Base-by-base conservation (phyloP, 306 rosid species). In the Amphicarpaea edgeworthii region DNA sequence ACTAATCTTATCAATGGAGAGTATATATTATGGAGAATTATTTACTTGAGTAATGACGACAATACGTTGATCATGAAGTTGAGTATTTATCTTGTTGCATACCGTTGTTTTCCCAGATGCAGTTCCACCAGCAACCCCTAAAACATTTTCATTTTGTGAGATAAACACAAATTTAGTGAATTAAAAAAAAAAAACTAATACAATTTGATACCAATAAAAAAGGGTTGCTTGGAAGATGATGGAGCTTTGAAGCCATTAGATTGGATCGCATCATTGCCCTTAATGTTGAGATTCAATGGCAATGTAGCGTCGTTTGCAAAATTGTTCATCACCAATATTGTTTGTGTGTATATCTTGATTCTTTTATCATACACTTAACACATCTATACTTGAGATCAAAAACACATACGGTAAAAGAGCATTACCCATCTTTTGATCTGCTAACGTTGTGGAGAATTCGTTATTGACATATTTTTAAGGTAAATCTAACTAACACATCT, bases 61-160 rank as follows among this genome's bases (percentile, higher is more conserved):
- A 28, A 90, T 87, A 9, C 97, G 97, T 63, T 86, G 98, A 75
- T 93, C 97, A 63, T 77, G 97, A 77, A 93, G 91, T 55, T 90
- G 97, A 37, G 77, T 89, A 50, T 83, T 90, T 75, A 93, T 93
- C 90, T 85, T 71, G 83, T 93, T 88, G 66, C 98, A 90, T 21
- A 93, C 98, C 0, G 91, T 89, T 16, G 93, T 93, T 86, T 93
- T 93, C 5, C 98, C 98, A 81, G 98, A 93, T 40, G 98, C 93
- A 26, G 98, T 92, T 77, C 98, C 98, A 42, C 98, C 98, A 82
- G 93, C 87, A 86, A 93, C 98, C 65, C 98, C 98, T 93, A 76
- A 47, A 71, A 77, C 1, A 1, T 7, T 3, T 20, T 46, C 12
- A 53, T 6, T 55, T 14, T 2, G 0, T 51, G 12, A 43, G 9